Percentiles rank a stretch among this genome's conserved stretches.
Evolutionary conservation across 768 basidiomycete genomes (phyloP).

Genomic region (Porphyrellus cyaneotinctus): DNA sequence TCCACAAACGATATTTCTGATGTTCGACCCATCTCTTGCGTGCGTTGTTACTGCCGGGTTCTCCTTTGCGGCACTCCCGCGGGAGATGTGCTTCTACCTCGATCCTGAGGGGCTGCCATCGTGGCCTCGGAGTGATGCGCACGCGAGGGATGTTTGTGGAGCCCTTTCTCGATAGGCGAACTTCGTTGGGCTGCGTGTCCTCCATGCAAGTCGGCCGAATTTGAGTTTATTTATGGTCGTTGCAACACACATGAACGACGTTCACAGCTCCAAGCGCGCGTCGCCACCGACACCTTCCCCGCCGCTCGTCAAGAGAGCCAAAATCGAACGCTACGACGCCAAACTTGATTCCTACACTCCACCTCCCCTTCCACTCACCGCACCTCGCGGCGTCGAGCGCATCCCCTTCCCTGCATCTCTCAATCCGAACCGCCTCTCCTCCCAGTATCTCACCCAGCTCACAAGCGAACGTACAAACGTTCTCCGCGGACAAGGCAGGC

Average conservation of each 20-base stretch:
- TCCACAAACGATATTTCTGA: constrained; percentile 7
- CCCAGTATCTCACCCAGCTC: constrained; percentile 13
- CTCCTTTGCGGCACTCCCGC: constrained; percentile 12
- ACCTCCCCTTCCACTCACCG: constrained; percentile 16
- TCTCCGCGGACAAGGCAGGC: constrained; percentile 21
- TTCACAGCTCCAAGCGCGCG: constrained; percentile 12
- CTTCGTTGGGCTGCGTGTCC: constrained; percentile 39
- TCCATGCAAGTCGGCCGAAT: constrained; percentile 22
- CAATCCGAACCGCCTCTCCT: constrained; percentile 9
- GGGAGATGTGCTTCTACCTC: constrained; percentile 6
- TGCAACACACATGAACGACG: constrained; percentile 13
- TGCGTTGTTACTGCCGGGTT: constrained; percentile 2
- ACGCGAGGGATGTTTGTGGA: constrained; percentile 28
- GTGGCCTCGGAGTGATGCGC: constrained; percentile 5
- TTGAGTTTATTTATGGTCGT: constrained; percentile 24
- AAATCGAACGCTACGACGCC: constrained; percentile 12
- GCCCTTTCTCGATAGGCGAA: constrained; percentile 35
- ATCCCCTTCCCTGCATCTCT: constrained; percentile 16
- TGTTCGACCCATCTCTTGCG: constrained; percentile 12
- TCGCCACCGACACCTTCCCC: constrained; percentile 2
- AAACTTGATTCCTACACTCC: constrained; percentile 1
- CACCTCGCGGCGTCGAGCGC: constrained; percentile 27
- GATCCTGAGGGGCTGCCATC: not conserved
- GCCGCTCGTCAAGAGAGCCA: constrained; percentile 18
- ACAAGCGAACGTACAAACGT: constrained; percentile 13